Evolutionary conservation across 164 flowering plant species (phyloP), one percentile per base, ranked within the genome.

Genomic region (Euptelea pleiosperma): DNA sequence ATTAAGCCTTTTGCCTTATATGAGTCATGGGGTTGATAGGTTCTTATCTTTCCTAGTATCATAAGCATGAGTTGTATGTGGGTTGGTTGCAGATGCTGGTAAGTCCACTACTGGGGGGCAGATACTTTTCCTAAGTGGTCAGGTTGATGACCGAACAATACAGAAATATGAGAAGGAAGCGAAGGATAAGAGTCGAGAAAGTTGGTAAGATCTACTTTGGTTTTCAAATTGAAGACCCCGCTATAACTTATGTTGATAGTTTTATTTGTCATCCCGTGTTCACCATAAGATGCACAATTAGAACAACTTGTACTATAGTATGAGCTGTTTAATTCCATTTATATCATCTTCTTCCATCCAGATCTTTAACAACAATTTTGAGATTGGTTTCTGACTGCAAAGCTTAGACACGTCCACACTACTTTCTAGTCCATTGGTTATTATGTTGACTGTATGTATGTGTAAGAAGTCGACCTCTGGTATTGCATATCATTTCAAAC

Each of bases 131-230:
- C 89, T 91, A 18, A 94, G 97, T 73, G 97, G 97, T 24, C 96
- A 86, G 75, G 99, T 94, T 59, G 99, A 94, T 84, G 99, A 94
- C 39, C 86, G 99, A 44, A 87, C 96, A 10, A 94, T 94, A 34
- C 99, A 91, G 47, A 94, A 94, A 53, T 94, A 91, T 66, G 99
- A 94, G 75, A 94, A 84, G 74, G 99, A 94, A 75, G 99, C 99
- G 8, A 94, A 89, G 73, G 97, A 94, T 34, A 94, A 94, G 73
- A 85, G 87, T 65, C 77, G 99, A 70, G 99, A 94, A 75, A 94
- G 99, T 69, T 94, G 99, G 99, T 93, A 63, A 79, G 87, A 37
- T 53, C 22, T 67, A 4, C 3, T 28, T 24, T 43, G 8, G 0
- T 9, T 53, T 35, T 22, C 7, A 18, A n/a, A n/a, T n/a, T n/a